Evolutionary conservation across 306 rosid genomes (phyloP), one percentile per base, ranked within the genome.

Genomic region (Rosa lucieae): DNA sequence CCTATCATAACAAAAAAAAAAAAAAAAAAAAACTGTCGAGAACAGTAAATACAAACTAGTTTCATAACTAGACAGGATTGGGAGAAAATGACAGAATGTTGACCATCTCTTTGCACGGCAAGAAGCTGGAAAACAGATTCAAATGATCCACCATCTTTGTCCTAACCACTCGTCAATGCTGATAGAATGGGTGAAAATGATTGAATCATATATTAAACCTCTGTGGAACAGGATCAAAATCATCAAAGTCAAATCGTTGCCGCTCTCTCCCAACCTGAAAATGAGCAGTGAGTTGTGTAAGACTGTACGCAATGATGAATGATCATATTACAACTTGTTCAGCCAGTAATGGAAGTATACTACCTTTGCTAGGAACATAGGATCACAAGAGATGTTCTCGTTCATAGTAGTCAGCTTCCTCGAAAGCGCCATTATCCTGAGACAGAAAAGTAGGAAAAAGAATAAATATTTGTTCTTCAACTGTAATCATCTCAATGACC

Each of bases 211-310:
- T 81, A 84, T 84, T 86, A 76, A 88, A 87, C 68, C 77, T 93
- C 80, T 87, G 85, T 23, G 98, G 95, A 81, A 93, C 94, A 12
- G 80, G 52, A 53, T 93, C 97, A 5, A 81, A 91, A 82, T 93
- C 97, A 18, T 91, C 97, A 29, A 87, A 86, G 79, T 93, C 97
- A 46, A 80, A 88, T 78, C 94, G 89, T 65, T 87, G 95, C 74
- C 93, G 85, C 63, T 93, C 94, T 81, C 92, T 92, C 75, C 98
- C 95, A 65, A 80, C 93, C 98, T 93, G 87, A 79, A 75, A 35
- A 75, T 42, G 35, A 1, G 8, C 14, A 65, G 26, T 14, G 10
- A 15, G 59, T 51, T 46, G 7, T 73, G 61, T 55, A 56, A 77
- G 32, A 29, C 32, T 29, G 32, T 29, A 29, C 32, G 76, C 2